phyloP scores from a whole-genome alignment of 345 rosid genomes.

The Linum usitatissimum region DNA sequence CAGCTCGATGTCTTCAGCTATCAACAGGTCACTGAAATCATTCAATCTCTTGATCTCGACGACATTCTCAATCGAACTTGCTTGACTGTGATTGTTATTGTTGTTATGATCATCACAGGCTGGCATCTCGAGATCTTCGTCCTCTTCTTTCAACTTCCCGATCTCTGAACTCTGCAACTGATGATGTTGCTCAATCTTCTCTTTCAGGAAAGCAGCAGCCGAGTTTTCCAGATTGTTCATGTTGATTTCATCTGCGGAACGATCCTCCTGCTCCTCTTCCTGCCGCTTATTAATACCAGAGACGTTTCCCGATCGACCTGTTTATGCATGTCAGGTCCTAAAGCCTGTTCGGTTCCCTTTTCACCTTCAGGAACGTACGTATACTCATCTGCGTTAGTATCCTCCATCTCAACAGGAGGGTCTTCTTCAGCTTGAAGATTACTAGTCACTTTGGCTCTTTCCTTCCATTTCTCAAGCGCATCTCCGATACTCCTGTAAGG shows the following conservation, averaged over 20 bases:
- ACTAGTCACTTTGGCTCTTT: slow-evolving; percentile 59
- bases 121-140: slow-evolving; percentile 22
- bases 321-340: slow-evolving; percentile 84
- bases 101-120: slow-evolving; percentile 8
- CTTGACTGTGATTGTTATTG: slow-evolving; percentile 20
- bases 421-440: slow-evolving; percentile 49
- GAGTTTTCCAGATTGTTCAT: slow-evolving; percentile 23
- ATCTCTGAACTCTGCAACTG: slow-evolving; percentile 28
- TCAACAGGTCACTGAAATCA: slow-evolving; percentile 34
- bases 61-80: slow-evolving; percentile 34
- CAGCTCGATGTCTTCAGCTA: slow-evolving; percentile 25
- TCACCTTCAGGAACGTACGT: slow-evolving; percentile 65
- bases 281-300: slow-evolving; percentile 20
- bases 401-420: slow-evolving; percentile 49
- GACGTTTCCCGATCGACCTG: slow-evolving; percentile 45
- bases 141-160: slow-evolving; percentile 22
- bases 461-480: slow-evolving; percentile 92
- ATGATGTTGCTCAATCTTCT: slow-evolving; percentile 26
- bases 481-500: slow-evolving; percentile 75
- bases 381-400: slow-evolving; percentile 62
- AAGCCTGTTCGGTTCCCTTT: slow-evolving; percentile 67
- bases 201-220: slow-evolving; percentile 24
- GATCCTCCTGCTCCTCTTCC: slow-evolving; percentile 32
- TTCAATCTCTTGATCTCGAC: slow-evolving; percentile 39
- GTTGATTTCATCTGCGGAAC: slow-evolving; percentile 29